These are phyloP conservation scores for Ehretia macrophylla DNA, from an alignment of 257 asterid genomes.

Conservation along the genomic window DNA sequence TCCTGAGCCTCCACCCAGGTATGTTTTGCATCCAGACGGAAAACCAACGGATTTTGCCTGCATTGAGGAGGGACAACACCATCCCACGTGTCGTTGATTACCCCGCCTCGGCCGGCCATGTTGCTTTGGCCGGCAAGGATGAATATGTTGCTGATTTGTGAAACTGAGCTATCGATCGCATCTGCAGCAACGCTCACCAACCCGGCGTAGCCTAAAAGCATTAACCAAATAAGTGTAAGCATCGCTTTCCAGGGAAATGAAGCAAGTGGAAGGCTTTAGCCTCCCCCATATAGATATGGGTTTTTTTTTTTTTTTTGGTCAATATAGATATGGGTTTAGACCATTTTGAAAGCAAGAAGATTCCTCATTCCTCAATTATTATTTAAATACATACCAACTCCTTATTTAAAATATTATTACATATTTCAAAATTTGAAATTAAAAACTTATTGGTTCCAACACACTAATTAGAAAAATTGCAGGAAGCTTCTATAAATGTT, in stretches of 20 bases:
- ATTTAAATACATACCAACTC: neutral
- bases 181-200: slow-evolving; percentile 1
- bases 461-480: no score
- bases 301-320: no score
- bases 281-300: neutral
- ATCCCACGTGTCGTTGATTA: slow-evolving; percentile 47
- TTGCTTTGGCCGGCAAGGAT: slow-evolving; percentile 88
- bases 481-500: no score
- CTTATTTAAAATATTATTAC: no score
- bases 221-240: slow-evolving; percentile 28
- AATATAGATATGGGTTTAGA: neutral
- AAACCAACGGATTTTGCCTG: slow-evolving; percentile 22
- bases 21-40: slow-evolving; percentile 14
- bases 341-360: neutral
- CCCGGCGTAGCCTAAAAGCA: slow-evolving; percentile 20
- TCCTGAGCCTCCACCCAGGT: slow-evolving; percentile 34
- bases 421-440: neutral
- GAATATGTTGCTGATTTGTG: slow-evolving; percentile 36
- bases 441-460: no score
- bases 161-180: neutral
- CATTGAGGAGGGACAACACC: slow-evolving; percentile 48
- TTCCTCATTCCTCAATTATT: neutral
- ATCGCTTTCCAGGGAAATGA: slow-evolving; percentile 4
- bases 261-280: neutral
- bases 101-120: slow-evolving; percentile 90